phyloP scores from a whole-genome alignment of 176 grass and related monocot genomes.

The Musa itinerans region DNA sequence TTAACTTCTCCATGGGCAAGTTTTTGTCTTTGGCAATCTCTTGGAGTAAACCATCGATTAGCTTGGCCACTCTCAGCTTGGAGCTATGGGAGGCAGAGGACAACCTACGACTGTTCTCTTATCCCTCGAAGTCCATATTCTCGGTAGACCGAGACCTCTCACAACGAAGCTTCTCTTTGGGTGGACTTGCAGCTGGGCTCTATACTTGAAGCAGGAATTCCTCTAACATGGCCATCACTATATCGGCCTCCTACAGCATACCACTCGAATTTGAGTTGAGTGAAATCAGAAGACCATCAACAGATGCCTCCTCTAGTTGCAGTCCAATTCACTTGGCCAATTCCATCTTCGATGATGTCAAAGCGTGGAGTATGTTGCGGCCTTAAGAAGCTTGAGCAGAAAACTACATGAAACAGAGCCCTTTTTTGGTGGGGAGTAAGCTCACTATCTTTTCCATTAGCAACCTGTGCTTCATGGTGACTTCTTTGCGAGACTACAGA shows the following conservation, averaged over 20 bases:
- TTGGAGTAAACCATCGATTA: slow-evolving; percentile 61
- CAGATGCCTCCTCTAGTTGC: slow-evolving; percentile 65
- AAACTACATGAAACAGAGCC: slow-evolving; percentile 70
- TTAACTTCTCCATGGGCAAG: too few relatives aligned
- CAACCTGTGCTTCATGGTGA: slow-evolving; percentile 25
- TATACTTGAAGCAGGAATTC: slow-evolving; percentile 66
- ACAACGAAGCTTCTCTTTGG: too few relatives aligned
- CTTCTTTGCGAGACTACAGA: background rate
- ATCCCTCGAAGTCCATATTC: too few relatives aligned
- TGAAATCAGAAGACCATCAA: slow-evolving; percentile 57
- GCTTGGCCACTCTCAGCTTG: slow-evolving; percentile 51
- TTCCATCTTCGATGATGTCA: slow-evolving; percentile 46
- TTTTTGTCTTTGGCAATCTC: slow-evolving; percentile 45
- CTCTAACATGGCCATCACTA: slow-evolving; percentile 48
- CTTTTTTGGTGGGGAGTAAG: slow-evolving; percentile 44
- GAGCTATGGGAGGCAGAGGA: slow-evolving; percentile 7
- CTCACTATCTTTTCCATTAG: slow-evolving; percentile 79
- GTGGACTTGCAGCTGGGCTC: background rate
- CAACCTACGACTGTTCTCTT: too few relatives aligned
- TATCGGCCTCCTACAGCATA: slow-evolving; percentile 53
- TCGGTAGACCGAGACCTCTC: too few relatives aligned
- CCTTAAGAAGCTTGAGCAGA: slow-evolving; percentile 73
- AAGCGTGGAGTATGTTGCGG: slow-evolving; percentile 55
- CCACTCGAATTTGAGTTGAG: slow-evolving; percentile 31
- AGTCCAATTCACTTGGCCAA: slow-evolving; percentile 43